A percentile compares a stretch with the other conserved stretches of the same genome.
Evolutionary conservation across 352 stramenopile species (phyloP).

Genomic region (Pythium guiyangense): DNA sequence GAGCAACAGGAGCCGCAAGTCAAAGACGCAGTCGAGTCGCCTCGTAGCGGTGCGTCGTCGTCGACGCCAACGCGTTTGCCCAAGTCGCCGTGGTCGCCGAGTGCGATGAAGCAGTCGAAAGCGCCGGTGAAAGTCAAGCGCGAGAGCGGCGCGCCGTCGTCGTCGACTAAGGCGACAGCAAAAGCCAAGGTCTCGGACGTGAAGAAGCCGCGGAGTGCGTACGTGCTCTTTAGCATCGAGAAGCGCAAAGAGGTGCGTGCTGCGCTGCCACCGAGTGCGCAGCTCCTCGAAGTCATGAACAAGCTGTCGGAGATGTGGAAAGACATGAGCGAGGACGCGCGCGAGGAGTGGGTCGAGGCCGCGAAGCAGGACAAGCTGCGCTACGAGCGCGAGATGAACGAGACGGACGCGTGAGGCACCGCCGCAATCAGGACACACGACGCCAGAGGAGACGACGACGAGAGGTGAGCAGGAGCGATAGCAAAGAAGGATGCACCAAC

Average conservation of each 20-base stretch:
- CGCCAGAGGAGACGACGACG: too few species aligned
- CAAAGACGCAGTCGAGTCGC: conserved; percentile 10
- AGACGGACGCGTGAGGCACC: conserved; percentile 4
- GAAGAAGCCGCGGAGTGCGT: conserved; percentile 52
- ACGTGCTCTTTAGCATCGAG: conserved; percentile 67
- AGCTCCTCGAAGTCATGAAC: conserved; percentile 62
- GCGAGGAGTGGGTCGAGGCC: conserved; percentile 52
- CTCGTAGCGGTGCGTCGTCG: neutral
- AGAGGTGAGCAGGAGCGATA: too few species aligned
- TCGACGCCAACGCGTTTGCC: conserved; percentile 23
- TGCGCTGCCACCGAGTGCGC: conserved; percentile 29
- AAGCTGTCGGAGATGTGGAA: conserved; percentile 54
- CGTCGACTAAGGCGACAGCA: too few species aligned
- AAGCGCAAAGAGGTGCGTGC: conserved; percentile 51
- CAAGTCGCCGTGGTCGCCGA: conserved; percentile 61
- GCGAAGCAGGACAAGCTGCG: conserved; percentile 52
- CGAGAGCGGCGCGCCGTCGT: too few species aligned
- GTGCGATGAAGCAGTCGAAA: conserved; percentile 51
- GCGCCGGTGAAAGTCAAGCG: too few species aligned
- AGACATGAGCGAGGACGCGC: conserved; percentile 45
- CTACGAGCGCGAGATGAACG: conserved; percentile 77
- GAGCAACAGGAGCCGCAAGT: conserved; percentile 11
- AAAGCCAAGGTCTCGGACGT: conserved; percentile 17
- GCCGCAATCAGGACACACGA: too few species aligned
- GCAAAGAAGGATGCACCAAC: too few species aligned